phyloP scores from a whole-genome alignment of 345 rosid species.

The Lepidium sativum region DNA sequence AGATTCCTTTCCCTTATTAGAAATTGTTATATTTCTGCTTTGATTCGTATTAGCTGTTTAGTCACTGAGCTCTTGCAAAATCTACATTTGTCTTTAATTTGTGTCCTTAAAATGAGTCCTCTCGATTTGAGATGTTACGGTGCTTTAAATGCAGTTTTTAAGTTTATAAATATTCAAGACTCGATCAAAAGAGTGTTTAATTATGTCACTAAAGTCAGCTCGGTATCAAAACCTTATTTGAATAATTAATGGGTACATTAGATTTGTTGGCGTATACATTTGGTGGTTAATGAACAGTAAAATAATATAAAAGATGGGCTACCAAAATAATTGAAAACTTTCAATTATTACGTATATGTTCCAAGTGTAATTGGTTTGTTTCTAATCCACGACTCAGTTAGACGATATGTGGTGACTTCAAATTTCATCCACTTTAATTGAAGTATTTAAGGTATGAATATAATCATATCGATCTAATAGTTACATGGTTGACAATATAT shows the following conservation, averaged over 20 bases:
- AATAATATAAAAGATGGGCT: not conserved
- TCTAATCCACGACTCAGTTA: no score
- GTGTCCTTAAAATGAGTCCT: conserved; percentile 1
- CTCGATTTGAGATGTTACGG: not conserved
- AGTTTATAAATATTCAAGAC: not conserved
- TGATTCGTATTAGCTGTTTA: conserved; percentile 12
- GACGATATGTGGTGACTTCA: no score
- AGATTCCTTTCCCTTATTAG: conserved; percentile 59
- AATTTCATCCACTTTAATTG: no score
- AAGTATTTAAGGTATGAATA: no score
- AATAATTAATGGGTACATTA: not conserved
- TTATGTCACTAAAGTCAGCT: not conserved
- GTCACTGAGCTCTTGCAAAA: conserved; percentile 17
- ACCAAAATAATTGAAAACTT: no score
- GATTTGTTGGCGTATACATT: conserved; percentile 3
- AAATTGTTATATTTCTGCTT: conserved; percentile 15
- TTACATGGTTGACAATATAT: no score
- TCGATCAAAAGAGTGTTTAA: not conserved
- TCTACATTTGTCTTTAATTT: conserved; percentile 2
- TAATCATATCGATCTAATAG: no score
- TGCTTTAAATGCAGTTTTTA: not conserved
- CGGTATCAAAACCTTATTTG: not conserved
- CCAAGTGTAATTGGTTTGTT: no score
- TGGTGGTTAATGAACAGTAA: not conserved
- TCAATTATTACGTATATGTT: no score